Evolutionary conservation across 306 rosid species (phyloP).

Genomic region (Leucaena leucocephala): DNA sequence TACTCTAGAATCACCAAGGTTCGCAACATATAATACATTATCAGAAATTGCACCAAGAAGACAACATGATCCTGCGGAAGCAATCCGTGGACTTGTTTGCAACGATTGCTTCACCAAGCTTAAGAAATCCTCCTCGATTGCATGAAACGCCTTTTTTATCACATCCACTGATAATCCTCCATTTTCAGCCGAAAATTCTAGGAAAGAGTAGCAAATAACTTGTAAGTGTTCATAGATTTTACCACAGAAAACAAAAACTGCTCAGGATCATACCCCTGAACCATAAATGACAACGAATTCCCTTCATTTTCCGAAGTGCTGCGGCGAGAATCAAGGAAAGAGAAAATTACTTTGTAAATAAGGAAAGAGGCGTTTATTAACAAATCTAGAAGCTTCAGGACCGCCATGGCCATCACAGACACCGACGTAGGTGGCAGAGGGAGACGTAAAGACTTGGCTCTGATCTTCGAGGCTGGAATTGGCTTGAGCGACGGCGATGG

Average conservation of each 20-base stretch:
- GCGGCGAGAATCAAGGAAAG: background rate
- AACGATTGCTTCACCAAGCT: constrained; percentile 69
- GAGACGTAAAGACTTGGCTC: constrained; percentile 87
- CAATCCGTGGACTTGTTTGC: constrained; percentile 68
- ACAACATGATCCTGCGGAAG: constrained; percentile 92
- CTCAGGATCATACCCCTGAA: background rate
- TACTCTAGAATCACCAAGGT: constrained; percentile 93
- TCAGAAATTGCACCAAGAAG: constrained; percentile 87
- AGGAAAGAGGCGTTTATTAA: constrained; percentile 74
- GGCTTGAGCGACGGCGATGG: constrained; percentile 96
- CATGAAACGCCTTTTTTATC: constrained; percentile 83
- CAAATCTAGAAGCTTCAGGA: constrained; percentile 92
- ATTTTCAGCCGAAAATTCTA: constrained; percentile 81
- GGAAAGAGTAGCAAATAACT: constrained; percentile 29
- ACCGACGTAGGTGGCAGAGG: constrained; percentile 83
- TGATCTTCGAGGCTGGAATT: constrained; percentile 89
- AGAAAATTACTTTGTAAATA: constrained; percentile 61
- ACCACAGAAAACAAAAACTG: background rate
- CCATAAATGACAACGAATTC: background rate
- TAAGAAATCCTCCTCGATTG: constrained; percentile 83
- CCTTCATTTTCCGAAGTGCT: background rate
- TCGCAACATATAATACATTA: constrained; percentile 74
- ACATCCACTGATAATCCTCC: constrained; percentile 87
- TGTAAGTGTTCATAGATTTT: background rate
- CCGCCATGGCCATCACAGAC: constrained; percentile 98